Evolutionary conservation across 2,329 filamentous ascomycete genomes (phyloP), one percentile per base, ranked within the genome.

Genomic region (Chaetomium olivaceum): DNA sequence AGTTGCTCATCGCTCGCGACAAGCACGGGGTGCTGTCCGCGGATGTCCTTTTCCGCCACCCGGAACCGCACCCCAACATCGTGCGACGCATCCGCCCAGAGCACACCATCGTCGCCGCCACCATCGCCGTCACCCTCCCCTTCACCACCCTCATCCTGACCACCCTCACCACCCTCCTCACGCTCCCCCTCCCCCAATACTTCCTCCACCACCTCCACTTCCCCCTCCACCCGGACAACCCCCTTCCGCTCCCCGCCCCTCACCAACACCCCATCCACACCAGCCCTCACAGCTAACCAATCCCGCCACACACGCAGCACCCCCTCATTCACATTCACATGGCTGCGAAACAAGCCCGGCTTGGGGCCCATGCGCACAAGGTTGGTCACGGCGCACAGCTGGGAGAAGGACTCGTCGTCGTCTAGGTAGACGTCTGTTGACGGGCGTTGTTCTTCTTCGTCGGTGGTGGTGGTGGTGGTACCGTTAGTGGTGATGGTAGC

Each of bases 281-380:
- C 39, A 5, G 54, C n/a, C 76, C 70, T 76, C 29, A 81, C 77
- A 6, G 81, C 80, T 43, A 95, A 79, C 91, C 91, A 95, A 19
- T 88, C 80, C 61, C 90, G 84, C 83, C 87, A 93, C 0, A 95
- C 81, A 31, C 91, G 83, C 48, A 92, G 79, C 5, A 92, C 84
- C 1, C 88, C 82, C 63, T 93, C 88, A 62, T 86, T 84, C 48
- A 94, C 80, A 51, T 86, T 87, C 60, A 89, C 83, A 67, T 87
- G 86, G 72, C 83, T 88, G 61, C 86, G 78, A 69, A 92, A 89
- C 0, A 91, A 74, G 4, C 87, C 88, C 25, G 80, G 82, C 31
- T 81, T 82, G 0, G 87, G 83, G 0, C 87, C 86, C 33, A 87
- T 80, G 73, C 89, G 89, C 67, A 92, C 88, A 46, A 96, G 77